Conservation (phyloP, 2,329 filamentous ascomycete species). For the Aspergillus fijiensis region DNA sequence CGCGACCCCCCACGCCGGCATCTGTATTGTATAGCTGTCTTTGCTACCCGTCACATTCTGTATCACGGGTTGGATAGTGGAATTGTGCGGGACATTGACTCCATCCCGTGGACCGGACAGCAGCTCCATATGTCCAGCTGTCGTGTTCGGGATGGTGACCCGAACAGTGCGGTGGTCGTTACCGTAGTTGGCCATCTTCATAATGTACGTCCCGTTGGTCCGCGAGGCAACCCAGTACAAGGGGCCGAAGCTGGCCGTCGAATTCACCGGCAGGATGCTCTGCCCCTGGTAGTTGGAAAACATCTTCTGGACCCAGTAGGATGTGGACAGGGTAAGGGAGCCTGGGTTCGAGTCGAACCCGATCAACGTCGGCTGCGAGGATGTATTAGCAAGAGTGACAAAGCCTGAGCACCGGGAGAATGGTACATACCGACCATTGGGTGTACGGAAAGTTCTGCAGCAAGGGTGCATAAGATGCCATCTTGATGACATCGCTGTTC, state of each 20-base stretch:
- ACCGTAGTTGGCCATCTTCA: slow-evolving; percentile 37
- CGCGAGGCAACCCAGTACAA: slow-evolving; percentile 38
- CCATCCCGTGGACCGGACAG: slow-evolving; percentile 22
- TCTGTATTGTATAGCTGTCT: slow-evolving; percentile 23
- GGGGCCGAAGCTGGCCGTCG: slow-evolving; percentile 28
- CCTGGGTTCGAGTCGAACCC: slow-evolving; percentile 30
- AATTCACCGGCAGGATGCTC: slow-evolving; percentile 31
- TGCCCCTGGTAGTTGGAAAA: slow-evolving; percentile 35
- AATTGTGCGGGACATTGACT: slow-evolving; percentile 22
- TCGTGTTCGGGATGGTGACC: slow-evolving; percentile 26
- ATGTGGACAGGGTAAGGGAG: slow-evolving; percentile 32
- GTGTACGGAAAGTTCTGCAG: slow-evolving; percentile 37
- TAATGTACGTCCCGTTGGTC: slow-evolving; percentile 21
- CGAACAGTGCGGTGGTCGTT: slow-evolving; percentile 22
- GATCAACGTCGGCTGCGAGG: slow-evolving; percentile 32
- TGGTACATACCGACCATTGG: slow-evolving; percentile 33
- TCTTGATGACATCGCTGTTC: slow-evolving; percentile 39
- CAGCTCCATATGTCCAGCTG: slow-evolving; percentile 24
- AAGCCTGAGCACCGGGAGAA: background rate
- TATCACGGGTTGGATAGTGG: slow-evolving; percentile 17
- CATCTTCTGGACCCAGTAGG: slow-evolving; percentile 39
- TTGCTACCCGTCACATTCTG: slow-evolving; percentile 11
- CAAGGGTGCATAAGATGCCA: slow-evolving; percentile 39
- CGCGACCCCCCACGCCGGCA: slow-evolving; percentile 28
- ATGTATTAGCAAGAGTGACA: too few relatives aligned